These are phyloP conservation scores for Pestalotiopsis sp. DNA, from an alignment of 2,329 filamentous ascomycete genomes.

Conservation along the genomic window DNA sequence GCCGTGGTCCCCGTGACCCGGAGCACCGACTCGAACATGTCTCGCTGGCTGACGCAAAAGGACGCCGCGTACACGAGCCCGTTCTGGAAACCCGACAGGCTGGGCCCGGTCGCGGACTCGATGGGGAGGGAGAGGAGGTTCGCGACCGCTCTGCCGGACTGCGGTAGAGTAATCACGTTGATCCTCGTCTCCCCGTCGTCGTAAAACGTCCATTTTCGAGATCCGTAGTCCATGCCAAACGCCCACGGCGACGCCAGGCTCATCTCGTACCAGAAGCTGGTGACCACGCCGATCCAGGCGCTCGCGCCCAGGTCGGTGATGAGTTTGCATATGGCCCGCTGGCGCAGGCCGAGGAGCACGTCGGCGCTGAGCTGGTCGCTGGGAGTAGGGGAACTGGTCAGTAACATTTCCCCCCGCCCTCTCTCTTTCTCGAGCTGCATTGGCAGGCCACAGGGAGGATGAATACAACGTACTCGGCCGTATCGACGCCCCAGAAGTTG, in stretches of 20 bases:
- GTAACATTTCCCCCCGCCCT: too few species aligned
- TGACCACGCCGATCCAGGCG: constrained; percentile 46
- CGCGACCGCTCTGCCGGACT: constrained; percentile 52
- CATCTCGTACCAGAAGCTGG: constrained; percentile 58
- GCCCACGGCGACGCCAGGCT: constrained; percentile 40
- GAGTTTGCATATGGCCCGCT: constrained; percentile 31
- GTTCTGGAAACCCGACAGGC: constrained; percentile 49
- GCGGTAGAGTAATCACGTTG: constrained; percentile 40
- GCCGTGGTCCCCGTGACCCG: constrained; percentile 60
- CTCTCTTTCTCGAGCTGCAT: too few species aligned
- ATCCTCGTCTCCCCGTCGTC: constrained; percentile 61
- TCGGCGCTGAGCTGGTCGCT: constrained; percentile 39
- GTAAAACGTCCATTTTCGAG: constrained; percentile 45
- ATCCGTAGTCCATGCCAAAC: constrained; percentile 53
- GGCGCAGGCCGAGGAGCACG: constrained; percentile 25
- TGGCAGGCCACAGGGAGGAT: neutral
- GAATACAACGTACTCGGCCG: neutral
- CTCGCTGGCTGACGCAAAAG: constrained; percentile 62
- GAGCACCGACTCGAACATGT: constrained; percentile 66
- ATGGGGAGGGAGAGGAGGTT: constrained; percentile 51
- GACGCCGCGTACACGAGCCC: constrained; percentile 53
- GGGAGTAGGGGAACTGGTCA: neutral
- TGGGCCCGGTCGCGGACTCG: constrained; percentile 31
- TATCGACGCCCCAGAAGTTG: constrained; percentile 26
- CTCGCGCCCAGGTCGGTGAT: constrained; percentile 42